Evolutionary conservation across 148 eudicot genomes (phyloP).

Genomic region (Linanthus parryae): DNA sequence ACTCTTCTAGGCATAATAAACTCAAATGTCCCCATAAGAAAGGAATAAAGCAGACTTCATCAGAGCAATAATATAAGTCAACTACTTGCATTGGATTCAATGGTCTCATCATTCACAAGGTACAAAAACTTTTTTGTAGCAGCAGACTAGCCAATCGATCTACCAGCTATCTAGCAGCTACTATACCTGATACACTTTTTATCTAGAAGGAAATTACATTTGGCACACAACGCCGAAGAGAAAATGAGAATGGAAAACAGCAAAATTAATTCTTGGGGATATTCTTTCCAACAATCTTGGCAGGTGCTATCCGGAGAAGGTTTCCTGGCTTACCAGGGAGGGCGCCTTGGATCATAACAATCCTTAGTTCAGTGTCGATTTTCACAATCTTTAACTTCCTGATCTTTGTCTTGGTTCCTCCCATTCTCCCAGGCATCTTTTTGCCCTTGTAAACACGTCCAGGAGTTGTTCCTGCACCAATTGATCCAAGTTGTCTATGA

Average conservation of each 20-base stretch:
- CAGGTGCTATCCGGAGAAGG: constrained; percentile 79
- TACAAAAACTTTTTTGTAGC: too few relatives aligned
- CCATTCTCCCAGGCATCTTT: constrained; percentile 99
- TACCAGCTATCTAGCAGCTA: too few relatives aligned
- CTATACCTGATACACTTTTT: background rate
- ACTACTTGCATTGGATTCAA: too few relatives aligned
- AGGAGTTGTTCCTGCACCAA: constrained; percentile 98
- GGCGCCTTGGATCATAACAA: constrained; percentile 92
- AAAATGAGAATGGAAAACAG: background rate
- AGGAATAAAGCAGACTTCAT: too few relatives aligned
- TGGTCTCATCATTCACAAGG: too few relatives aligned
- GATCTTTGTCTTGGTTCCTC: constrained; percentile 82
- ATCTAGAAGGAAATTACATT: constrained; percentile 1
- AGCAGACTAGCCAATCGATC: too few relatives aligned
- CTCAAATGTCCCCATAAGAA: too few relatives aligned
- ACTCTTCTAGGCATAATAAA: too few relatives aligned
- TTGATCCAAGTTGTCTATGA: constrained; percentile 85
- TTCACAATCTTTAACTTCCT: constrained; percentile 77
- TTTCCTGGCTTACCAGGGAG: constrained; percentile 99
- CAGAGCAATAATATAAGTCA: too few relatives aligned
- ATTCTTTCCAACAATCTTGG: constrained; percentile 91
- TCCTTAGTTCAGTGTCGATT: constrained; percentile 71
- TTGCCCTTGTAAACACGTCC: constrained; percentile 88
- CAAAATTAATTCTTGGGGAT: constrained; percentile 66
- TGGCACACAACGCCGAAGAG: background rate